Percentiles rank a stretch among this genome's conserved stretches.
phyloP scores from a whole-genome alignment of 2,329 filamentous ascomycete genomes.

The Teratosphaeria pseudoeucalypti region DNA sequence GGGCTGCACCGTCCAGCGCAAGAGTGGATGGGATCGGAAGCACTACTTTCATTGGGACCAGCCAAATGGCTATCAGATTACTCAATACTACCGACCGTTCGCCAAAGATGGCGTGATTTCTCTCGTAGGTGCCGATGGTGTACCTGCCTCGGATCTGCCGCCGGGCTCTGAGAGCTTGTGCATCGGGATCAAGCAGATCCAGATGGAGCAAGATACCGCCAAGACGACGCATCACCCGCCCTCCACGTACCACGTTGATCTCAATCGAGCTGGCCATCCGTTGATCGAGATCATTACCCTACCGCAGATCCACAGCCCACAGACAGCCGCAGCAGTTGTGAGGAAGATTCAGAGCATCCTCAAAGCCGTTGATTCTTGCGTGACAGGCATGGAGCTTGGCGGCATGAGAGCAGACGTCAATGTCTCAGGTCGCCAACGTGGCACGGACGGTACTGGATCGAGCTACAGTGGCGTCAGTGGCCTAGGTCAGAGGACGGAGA shows the following conservation, averaged over 20 bases:
- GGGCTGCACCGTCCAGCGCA: slow-evolving; percentile 63
- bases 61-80: slow-evolving; percentile 92
- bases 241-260: slow-evolving; percentile 70
- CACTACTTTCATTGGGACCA: slow-evolving; percentile 99
- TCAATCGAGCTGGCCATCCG: slow-evolving; percentile 84
- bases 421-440: slow-evolving; percentile 65
- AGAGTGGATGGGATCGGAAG: slow-evolving; percentile 85
- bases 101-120: slow-evolving; percentile 61
- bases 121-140: slow-evolving; percentile 65
- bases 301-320: slow-evolving; percentile 76
- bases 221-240: slow-evolving; percentile 76
- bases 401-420: slow-evolving; percentile 91
- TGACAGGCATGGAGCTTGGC: slow-evolving; percentile 85
- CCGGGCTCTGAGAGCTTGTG: slow-evolving; percentile 51
- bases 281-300: slow-evolving; percentile 92
- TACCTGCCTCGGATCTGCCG: slow-evolving; percentile 60
- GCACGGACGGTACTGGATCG: slow-evolving; percentile 25
- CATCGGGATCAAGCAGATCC: slow-evolving; percentile 83
- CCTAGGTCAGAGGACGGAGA: slow-evolving; percentile 83
- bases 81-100: slow-evolving; percentile 74
- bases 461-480: slow-evolving; percentile 49
- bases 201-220: slow-evolving; percentile 96
- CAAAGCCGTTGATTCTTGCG: slow-evolving; percentile 71
- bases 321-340: slow-evolving; percentile 78
- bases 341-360: slow-evolving; percentile 78